Percentiles rank a stretch among this genome's conserved stretches.
phyloP scores from a whole-genome alignment of 805 yeast species.

The Myxozyma sirexii region DNA sequence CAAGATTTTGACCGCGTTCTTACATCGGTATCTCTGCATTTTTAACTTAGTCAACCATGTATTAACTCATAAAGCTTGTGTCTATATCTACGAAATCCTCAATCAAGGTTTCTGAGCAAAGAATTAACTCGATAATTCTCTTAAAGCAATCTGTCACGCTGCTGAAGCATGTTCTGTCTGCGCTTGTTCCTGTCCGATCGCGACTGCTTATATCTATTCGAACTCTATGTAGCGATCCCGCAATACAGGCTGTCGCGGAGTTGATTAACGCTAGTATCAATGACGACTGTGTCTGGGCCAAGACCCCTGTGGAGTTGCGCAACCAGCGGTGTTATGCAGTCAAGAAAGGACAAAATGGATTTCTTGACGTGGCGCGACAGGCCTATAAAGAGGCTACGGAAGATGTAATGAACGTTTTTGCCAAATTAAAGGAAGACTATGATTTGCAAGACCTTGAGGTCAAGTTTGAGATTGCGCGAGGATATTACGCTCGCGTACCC shows the following conservation, averaged over 20 bases:
- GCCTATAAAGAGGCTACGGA: slow-evolving; percentile 46
- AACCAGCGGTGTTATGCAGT: slow-evolving; percentile 53
- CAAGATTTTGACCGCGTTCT: slow-evolving; percentile 51
- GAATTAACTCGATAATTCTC: slow-evolving; percentile 48
- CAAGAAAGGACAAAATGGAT: slow-evolving; percentile 50
- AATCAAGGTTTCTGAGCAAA: slow-evolving; percentile 42
- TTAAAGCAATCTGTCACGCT: slow-evolving; percentile 45
- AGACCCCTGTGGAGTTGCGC: slow-evolving; percentile 46
- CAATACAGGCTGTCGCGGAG: slow-evolving; percentile 35
- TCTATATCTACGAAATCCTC: slow-evolving; percentile 41
- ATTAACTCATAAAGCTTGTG: slow-evolving; percentile 13
- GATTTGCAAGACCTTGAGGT: slow-evolving; percentile 40
- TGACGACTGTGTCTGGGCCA: slow-evolving; percentile 51
- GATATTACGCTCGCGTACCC: slow-evolving; percentile 45
- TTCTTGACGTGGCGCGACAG: slow-evolving; percentile 51
- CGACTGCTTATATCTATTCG: slow-evolving; percentile 27
- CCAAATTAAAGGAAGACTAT: slow-evolving; percentile 37
- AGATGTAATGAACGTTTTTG: slow-evolving; percentile 43
- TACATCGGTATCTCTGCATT: slow-evolving; percentile 34
- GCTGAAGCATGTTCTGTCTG: slow-evolving; percentile 31
- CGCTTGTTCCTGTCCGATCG: slow-evolving; percentile 31
- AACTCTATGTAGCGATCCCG: slow-evolving; percentile 40
- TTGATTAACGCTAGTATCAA: slow-evolving; percentile 45
- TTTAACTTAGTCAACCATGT: neutral
- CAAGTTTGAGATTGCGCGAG: slow-evolving; percentile 45